A percentile compares a stretch with the other conserved stretches of the same genome.
Conservation (phyloP, 305 asterid genomes). For the Fraxinus ornus region DNA sequence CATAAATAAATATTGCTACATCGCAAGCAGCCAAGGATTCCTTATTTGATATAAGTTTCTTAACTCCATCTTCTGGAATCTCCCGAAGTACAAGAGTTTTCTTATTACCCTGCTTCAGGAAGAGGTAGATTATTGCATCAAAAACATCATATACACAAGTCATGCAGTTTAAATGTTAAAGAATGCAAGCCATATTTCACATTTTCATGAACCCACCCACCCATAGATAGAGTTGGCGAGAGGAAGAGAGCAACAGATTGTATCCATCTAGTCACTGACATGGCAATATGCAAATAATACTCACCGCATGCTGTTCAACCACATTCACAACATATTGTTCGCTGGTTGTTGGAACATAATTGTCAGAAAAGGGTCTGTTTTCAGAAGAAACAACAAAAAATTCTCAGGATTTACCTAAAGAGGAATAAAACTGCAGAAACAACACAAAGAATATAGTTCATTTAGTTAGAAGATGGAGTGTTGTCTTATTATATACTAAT, state of each 20-base stretch:
- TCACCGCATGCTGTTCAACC: slow-evolving; percentile 68
- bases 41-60: slow-evolving; percentile 58
- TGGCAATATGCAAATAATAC: slow-evolving; percentile 33
- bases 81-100: slow-evolving; percentile 81
- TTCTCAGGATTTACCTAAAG: slow-evolving; percentile 18
- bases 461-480: neutral
- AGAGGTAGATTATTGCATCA: slow-evolving; percentile 11
- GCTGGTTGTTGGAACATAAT: slow-evolving; percentile 48
- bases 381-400: slow-evolving; percentile 23
- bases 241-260: slow-evolving; percentile 10
- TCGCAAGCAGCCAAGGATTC: slow-evolving; percentile 84
- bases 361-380: slow-evolving; percentile 81
- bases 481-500: neutral
- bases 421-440: neutral
- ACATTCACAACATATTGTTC: slow-evolving; percentile 69
- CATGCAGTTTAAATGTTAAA: slow-evolving; percentile 6
- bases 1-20: slow-evolving; percentile 88
- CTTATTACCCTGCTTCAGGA: slow-evolving; percentile 63
- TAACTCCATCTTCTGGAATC: slow-evolving; percentile 84
- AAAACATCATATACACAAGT: neutral
- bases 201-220: slow-evolving; percentile 10
- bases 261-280: slow-evolving; percentile 1
- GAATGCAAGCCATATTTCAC: neutral
- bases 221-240: neutral
- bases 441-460: neutral